These are phyloP conservation scores for Verticillium dahliae DNA, from an alignment of 2,329 filamentous ascomycete genomes.

Conservation along the genomic window DNA sequence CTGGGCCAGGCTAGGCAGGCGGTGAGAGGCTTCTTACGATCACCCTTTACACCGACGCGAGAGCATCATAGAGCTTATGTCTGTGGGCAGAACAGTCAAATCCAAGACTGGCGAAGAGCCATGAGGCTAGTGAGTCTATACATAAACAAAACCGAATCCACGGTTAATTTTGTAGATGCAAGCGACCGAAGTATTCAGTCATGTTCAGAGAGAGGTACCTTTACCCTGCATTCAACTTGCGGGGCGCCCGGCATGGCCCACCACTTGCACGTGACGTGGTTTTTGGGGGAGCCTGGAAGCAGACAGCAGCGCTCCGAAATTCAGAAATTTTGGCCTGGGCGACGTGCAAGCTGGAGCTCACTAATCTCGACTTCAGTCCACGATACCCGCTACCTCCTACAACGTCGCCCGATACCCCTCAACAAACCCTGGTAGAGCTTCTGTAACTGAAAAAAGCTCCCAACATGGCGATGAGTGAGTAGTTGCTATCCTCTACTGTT, in stretches of 20 bases:
- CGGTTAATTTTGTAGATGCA: no score
- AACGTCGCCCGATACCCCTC: neutral
- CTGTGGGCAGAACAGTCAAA: no score
- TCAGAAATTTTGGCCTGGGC: slow-evolving; percentile 15
- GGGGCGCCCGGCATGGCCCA: neutral
- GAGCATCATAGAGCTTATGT: neutral
- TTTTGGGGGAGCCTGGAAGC: slow-evolving; percentile 2
- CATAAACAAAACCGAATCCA: no score
- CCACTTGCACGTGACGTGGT: neutral
- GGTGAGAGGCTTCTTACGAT: neutral
- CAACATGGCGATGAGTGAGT: slow-evolving; percentile 19
- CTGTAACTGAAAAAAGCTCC: neutral
- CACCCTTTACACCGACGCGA: neutral
- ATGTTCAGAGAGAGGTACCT: neutral
- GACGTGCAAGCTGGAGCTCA: slow-evolving; percentile 4
- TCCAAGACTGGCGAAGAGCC: no score
- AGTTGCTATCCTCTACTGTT: neutral
- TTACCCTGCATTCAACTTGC: neutral
- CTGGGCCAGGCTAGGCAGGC: neutral
- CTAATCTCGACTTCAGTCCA: neutral
- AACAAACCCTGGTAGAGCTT: neutral
- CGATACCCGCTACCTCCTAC: neutral
- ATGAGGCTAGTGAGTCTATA: no score
- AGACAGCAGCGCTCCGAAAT: slow-evolving; percentile 12
- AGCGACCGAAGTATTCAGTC: no score